Evolutionary conservation across 1,284 basidiomycete genomes (phyloP), one percentile per base, ranked within the genome.

Genomic region (Trametes polyzona): DNA sequence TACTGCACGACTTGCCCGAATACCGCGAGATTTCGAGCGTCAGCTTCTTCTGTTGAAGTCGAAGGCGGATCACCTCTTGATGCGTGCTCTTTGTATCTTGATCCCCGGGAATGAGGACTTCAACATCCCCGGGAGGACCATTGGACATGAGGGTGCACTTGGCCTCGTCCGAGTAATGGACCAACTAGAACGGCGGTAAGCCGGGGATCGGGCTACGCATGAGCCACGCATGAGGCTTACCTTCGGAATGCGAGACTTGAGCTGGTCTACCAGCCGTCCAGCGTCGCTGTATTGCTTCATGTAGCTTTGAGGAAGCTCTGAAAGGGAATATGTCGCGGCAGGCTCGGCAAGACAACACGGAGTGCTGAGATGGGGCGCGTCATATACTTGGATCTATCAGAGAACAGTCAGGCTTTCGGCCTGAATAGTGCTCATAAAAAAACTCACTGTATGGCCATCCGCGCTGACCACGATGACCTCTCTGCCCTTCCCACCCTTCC

Each of bases 71-170:
- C 17, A 65, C 67, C 33, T 71, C 51, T 36, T 58, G 47, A 26
- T 52, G 32, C 14, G 27, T 21, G 0, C 24, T 36, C 35, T 32
- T 47, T 29, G 21, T 29, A 11, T 44, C 32, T 26, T 53, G 44
- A n/a, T 63, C 52, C 6, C 32, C 52, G n/a, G 67, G 66, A 47
- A 77, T 67, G 21, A 77, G 58, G 14, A 82, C 55, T 60, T 84
- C 82, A 30, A 84, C 70, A 56, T 84, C 83, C 16, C 75, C 80
- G 23, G 64, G 70, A 27, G 83, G 79, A n/a, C 71, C 69, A 57
- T 86, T 84, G 4, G 78, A 74, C 83, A 85, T 84, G 19, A 84
- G 69, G 4, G 75, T 80, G 62, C 76, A 83, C 60, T 78, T 80
- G 4, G 74, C 72, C 0, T 69, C 67, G 2, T 67, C 61, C 36